Conservation (phyloP, 176 grass and related monocot species). For the Pontederia crassipes region DNA sequence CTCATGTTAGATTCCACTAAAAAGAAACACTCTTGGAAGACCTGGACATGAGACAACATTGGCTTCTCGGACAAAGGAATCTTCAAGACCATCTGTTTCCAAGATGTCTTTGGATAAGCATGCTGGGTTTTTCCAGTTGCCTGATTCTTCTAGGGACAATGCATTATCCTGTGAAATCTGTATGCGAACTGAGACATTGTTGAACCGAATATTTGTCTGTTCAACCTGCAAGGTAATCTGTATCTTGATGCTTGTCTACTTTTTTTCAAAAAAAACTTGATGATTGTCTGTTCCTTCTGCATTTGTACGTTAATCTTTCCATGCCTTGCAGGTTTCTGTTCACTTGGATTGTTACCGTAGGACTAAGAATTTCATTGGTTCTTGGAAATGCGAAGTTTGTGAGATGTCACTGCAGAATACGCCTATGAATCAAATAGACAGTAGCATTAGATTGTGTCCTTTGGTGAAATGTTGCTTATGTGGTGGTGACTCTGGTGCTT, state of each 20-base stretch:
- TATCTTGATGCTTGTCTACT: neutral
- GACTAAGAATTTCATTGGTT: conserved; percentile 46
- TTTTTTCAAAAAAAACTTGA: conserved; percentile 15
- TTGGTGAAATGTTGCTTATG: conserved; percentile 50
- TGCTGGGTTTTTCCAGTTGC: conserved; percentile 55
- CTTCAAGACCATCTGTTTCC: conserved; percentile 34
- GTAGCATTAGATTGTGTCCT: conserved; percentile 20
- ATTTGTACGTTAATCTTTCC: conserved; percentile 21
- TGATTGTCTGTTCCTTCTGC: neutral
- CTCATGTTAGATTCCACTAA: conserved; percentile 36
- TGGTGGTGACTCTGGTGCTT: conserved; percentile 68
- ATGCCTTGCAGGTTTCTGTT: conserved; percentile 63
- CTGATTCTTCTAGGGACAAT: conserved; percentile 73
- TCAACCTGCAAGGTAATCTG: conserved; percentile 67
- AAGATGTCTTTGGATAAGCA: conserved; percentile 59
- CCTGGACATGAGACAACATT: conserved; percentile 24
- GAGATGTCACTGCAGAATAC: conserved; percentile 35
- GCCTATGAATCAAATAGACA: conserved; percentile 32
- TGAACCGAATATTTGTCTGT: conserved; percentile 94
- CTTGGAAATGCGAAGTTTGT: conserved; percentile 93
- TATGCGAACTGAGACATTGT: conserved; percentile 58
- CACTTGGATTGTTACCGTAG: conserved; percentile 89
- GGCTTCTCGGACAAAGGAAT: conserved; percentile 43
- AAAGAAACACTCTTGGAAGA: conserved; percentile 35
- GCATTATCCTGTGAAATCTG: conserved; percentile 74